A percentile compares a stretch with the other conserved stretches of the same genome.
Evolutionary conservation across 225 moss, liverwort and hornwort species (phyloP).

Genomic region (Neckera pumila): DNA sequence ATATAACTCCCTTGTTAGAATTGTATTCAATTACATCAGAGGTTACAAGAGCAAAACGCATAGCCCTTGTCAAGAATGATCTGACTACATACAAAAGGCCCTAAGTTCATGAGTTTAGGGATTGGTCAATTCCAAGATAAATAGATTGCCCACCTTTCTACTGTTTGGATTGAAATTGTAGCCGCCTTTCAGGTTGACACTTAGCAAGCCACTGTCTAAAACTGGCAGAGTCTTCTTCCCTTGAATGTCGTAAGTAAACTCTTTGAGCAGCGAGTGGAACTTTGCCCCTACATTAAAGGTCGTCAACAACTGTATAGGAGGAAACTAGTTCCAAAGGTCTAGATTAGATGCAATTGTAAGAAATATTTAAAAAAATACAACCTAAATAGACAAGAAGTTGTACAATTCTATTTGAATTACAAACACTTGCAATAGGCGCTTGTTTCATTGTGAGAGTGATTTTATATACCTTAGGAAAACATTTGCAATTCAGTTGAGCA

Average conservation of each 20-base stretch:
- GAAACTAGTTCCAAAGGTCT: neutral
- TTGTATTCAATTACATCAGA: neutral
- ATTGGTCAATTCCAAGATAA: neutral
- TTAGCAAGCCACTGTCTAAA: slow-evolving; percentile 73
- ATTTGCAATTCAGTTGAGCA: too few relatives aligned
- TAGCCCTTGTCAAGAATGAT: neutral
- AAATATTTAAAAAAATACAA: too few relatives aligned
- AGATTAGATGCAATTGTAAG: neutral
- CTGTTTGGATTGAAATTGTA: slow-evolving; percentile 65
- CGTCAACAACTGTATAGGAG: slow-evolving; percentile 48
- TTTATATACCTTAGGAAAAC: too few relatives aligned
- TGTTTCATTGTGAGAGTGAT: too few relatives aligned
- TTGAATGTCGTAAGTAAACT: slow-evolving; percentile 77
- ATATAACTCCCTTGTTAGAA: neutral
- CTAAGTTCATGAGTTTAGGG: neutral
- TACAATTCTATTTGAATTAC: too few relatives aligned
- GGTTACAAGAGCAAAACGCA: neutral
- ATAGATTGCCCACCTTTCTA: slow-evolving; percentile 25
- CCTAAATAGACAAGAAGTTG: neutral
- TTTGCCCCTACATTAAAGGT: slow-evolving; percentile 75
- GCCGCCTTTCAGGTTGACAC: slow-evolving; percentile 76
- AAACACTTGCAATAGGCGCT: too few relatives aligned
- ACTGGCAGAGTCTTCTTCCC: slow-evolving; percentile 56
- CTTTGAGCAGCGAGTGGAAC: slow-evolving; percentile 74
- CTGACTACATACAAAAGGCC: neutral